Evolutionary conservation across 768 basidiomycete genomes (phyloP).

Genomic region (Chlorophyllum brunneum): DNA sequence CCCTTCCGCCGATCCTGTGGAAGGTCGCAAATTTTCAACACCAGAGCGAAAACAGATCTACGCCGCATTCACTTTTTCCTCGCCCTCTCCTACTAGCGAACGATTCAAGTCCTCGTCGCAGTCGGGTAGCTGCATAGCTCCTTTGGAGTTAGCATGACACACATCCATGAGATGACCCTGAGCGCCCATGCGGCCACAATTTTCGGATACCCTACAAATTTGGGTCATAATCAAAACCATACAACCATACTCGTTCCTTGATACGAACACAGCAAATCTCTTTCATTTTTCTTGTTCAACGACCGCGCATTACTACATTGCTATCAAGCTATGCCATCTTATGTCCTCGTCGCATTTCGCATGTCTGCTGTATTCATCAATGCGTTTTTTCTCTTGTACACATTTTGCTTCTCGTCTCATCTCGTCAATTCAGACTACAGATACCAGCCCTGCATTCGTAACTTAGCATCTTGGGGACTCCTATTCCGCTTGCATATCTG

Average conservation of each 20-base stretch:
- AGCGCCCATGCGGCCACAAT: background rate
- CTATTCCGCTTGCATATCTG: background rate
- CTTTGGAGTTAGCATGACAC: slow-evolving; percentile 12
- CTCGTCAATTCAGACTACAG: background rate
- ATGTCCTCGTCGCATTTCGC: background rate
- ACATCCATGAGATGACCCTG: background rate
- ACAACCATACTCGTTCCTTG: background rate
- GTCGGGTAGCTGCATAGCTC: slow-evolving; percentile 27
- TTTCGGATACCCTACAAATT: background rate
- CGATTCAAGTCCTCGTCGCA: slow-evolving; percentile 42
- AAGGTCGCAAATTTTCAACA: slow-evolving; percentile 52
- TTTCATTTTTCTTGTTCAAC: background rate
- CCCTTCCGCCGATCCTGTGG: slow-evolving; percentile 22
- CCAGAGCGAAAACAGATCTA: slow-evolving; percentile 73
- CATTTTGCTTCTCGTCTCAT: slow-evolving; percentile 15
- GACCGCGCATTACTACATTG: slow-evolving; percentile 3
- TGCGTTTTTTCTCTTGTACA: slow-evolving; percentile 4
- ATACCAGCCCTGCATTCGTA: slow-evolving; percentile 7
- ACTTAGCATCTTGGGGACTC: background rate
- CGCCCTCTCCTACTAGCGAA: slow-evolving; percentile 60
- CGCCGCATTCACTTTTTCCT: slow-evolving; percentile 74
- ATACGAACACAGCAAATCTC: background rate
- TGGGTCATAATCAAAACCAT: background rate
- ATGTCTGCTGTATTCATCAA: slow-evolving; percentile 5
- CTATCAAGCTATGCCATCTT: slow-evolving; percentile 1